These are phyloP conservation scores for Aaosphaeria pasadenensis DNA, from an alignment of 2,329 filamentous ascomycete species.

Conservation along the genomic window DNA sequence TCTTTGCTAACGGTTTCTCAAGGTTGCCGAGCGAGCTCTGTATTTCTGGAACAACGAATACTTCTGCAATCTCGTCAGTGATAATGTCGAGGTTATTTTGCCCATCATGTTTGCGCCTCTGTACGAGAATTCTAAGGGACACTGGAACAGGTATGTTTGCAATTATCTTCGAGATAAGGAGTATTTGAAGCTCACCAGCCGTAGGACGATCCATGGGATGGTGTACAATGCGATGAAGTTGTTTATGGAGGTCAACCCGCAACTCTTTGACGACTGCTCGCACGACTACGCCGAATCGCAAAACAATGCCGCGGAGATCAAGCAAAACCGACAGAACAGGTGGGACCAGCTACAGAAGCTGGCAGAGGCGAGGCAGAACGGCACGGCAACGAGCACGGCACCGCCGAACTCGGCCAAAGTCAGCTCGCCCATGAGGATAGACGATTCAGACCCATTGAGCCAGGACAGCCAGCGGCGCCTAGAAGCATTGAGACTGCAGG, in stretches of 20 bases:
- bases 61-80: slow-evolving; percentile 98
- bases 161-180: neutral
- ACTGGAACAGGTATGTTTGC: slow-evolving; percentile 88
- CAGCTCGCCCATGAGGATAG: slow-evolving; percentile 48
- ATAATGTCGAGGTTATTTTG: slow-evolving; percentile 97
- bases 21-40: slow-evolving; percentile 90
- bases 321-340: slow-evolving; percentile 77
- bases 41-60: slow-evolving; percentile 99
- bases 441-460: slow-evolving; percentile 75
- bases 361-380: slow-evolving; percentile 66
- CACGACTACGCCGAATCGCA: slow-evolving; percentile 97
- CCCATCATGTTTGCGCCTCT: slow-evolving; percentile 99
- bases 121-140: slow-evolving; percentile 98
- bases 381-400: slow-evolving; percentile 20
- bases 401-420: slow-evolving; percentile 28
- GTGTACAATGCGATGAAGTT: slow-evolving; percentile 99
- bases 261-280: slow-evolving; percentile 97
- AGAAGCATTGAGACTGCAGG: slow-evolving; percentile 86
- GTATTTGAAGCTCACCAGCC: slow-evolving; percentile 12
- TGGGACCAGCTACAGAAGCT: slow-evolving; percentile 85
- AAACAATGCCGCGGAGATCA: slow-evolving; percentile 82
- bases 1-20: neutral
- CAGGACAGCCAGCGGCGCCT: slow-evolving; percentile 84
- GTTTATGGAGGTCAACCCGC: slow-evolving; percentile 99
- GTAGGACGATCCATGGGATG: slow-evolving; percentile 97